These are phyloP conservation scores for Delphinella strobiligena DNA, from an alignment of 2,329 filamentous ascomycete species.

Conservation along the genomic window DNA sequence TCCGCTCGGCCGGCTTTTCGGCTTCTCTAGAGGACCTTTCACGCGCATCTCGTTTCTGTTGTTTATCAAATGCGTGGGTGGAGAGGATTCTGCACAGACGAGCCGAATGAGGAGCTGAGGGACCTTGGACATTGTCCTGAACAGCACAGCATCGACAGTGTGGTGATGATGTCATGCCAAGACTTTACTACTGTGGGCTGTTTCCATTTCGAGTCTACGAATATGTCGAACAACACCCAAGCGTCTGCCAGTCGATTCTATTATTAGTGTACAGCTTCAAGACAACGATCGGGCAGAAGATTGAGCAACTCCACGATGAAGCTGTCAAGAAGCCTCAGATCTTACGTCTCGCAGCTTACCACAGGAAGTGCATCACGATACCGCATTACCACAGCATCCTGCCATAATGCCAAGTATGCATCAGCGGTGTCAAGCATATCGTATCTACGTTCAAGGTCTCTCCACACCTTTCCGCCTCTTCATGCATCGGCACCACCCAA, in stretches of 20 bases:
- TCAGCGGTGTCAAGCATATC: conserved; percentile 1
- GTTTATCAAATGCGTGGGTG: not conserved
- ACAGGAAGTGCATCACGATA: not conserved
- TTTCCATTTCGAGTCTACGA: no score
- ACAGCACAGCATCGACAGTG: not conserved
- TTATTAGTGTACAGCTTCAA: no score
- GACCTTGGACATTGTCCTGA: not conserved
- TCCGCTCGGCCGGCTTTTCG: not conserved
- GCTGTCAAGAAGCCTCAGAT: conserved; percentile 3
- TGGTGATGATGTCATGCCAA: not conserved
- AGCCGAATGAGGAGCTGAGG: not conserved
- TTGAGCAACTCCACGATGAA: not conserved
- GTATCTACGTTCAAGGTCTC: conserved; percentile 2
- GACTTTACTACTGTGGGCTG: no score
- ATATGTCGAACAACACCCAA: no score
- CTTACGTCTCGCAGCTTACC: not conserved
- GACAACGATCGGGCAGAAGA: no score
- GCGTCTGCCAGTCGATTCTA: no score
- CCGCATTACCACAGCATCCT: conserved; percentile 1
- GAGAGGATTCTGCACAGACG: no score
- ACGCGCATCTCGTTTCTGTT: conserved; percentile 1
- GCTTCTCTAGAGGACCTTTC: conserved; percentile 3
- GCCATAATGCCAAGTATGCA: not conserved
- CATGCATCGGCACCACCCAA: conserved; percentile 23
- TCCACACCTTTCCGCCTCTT: not conserved